Evolutionary conservation across 1,284 basidiomycete genomes (phyloP), one percentile per base, ranked within the genome.

Genomic region (Puccinia horiana): DNA sequence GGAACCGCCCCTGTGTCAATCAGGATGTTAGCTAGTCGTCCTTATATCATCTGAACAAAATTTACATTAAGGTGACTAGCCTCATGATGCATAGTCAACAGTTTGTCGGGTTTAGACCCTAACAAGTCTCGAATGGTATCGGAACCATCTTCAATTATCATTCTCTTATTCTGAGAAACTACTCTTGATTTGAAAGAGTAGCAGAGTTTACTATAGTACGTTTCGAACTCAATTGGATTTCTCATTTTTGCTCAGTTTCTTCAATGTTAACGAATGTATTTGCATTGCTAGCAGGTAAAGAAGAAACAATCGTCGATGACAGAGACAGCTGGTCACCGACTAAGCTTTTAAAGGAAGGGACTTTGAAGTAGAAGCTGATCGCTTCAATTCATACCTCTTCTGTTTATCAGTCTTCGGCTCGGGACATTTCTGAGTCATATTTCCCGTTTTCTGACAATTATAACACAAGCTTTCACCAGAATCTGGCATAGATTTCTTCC

Each of bases 1-100:
- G 35, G 49, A 37, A 26, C 54, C 44, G 70, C 70, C n/a, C 70
- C 70, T 11, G 70, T 74, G 35, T 74, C 70, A 9, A 74, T 20
- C 20, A 74, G n/a, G 40, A 74, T 23, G 23, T 56, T 32, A 52
- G 72, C 54, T 49, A 37, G 5, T 2, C 49, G 29, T 54, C 47
- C 47, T 29, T 74, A 23, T 23, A 74, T 23, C 37, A 26, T 18
- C 9, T 35, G 72, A 18, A 74, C 16, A 44, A 74, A 74, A 56
- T 74, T 32, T 3, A 37, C 32, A 23, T 56, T 5, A 35, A 37
- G n/a, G 16, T 26, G 1, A n/a, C 47, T 14, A 2, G 26, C 35
- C 16, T 56, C 42, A 26, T 47, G 23, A 23, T 23, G 44, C 9
- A 74, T 29, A 0, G 47, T 18, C 20, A 37, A 49, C 49, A 74